Base-by-base conservation (phyloP, 2,329 filamentous ascomycete genomes). In the Cladosporium austrohemisphaericum region DNA sequence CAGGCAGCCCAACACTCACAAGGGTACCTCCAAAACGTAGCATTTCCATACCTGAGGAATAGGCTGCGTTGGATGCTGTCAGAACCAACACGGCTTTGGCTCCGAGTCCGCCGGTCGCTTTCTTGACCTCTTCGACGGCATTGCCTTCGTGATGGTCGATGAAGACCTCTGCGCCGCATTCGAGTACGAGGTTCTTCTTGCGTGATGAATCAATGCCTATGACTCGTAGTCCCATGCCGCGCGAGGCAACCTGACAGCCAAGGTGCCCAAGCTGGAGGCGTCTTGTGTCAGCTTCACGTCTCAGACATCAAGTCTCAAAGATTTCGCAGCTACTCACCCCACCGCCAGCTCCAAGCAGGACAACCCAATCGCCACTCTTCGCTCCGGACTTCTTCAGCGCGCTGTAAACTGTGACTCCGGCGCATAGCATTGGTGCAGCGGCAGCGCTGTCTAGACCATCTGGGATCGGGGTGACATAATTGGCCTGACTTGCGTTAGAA, bases 391-490 rank as follows among this genome's bases (percentile, higher is more conserved):
- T 84, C 49, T 79, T 76, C 36, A 87, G 73, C 16, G 81, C 83
- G 3, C 77, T 69, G 67, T 85, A 86, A n/a, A 80, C 78, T 1
- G 83, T 86, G 11, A 86, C 75, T 22, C 83, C 84, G 10, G 81
- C 83, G 65, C 83, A 86, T 14, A 58, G 52, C 70, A 86, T 76
- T 1, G 83, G 84, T 2, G 84, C 84, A 0, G 84, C 84, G 18
- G 74, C 72, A 44, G 78, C 81, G 8, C 78, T 81, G 33, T 74
- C 65, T 14, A 87, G 66, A 3, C 64, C 68, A 3, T 84, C 81
- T 2, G 84, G 84, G 56, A 87, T 85, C 1, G 81, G 81, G 0
- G 84, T 86, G 2, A 86, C 83, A 63, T 87, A 86, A 66, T 78
- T n/a, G n/a, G n/a, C n/a, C n/a, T n/a, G n/a, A n/a, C n/a, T n/a